Evolutionary conservation across 1,284 basidiomycete genomes (phyloP), one percentile per base, ranked within the genome.

Genomic region (Neolentinus lepideus): DNA sequence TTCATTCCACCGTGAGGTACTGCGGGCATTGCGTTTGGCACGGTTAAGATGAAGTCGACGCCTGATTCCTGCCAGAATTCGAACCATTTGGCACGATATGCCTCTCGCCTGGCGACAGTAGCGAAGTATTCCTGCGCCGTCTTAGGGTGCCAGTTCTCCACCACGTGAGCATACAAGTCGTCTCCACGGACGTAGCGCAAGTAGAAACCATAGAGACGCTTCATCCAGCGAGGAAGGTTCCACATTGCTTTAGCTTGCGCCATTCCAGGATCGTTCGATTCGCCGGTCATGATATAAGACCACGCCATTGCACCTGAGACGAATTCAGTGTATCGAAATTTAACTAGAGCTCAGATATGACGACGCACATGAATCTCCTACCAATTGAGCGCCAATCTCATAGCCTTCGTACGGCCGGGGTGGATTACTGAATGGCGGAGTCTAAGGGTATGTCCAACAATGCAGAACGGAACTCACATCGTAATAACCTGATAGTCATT

Each of bases 31-130:
- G 79, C 77, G 61, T 83, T 81, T 3, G 81, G 78, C 10, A 81
- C 81, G 2, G 79, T 81, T 51, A 88, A 67, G 26, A 88, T 66
- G 57, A 81, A 81, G 67, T 88, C 84, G 27, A 85, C 69, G 3
- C 71, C 71, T 19, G 75, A 61, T 38, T 74, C 71, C 52, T 80
- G 72, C 83, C 83, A 85, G 36, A 78, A 75, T 55, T 74, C 70
- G 59, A 74, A 71, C 75, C 78, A 80, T 33, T 64, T 60, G 19
- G 63, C 62, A 1, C 69, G 67, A 54, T 76, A 83, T 3, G 64
- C 63, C 53, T 81, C 72, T 1, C 79, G 71, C 59, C 69, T 60
- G 10, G 68, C 70, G 2, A 75, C 70, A 59, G 77, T 76, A 11
- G 68, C 59, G 66, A 74, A 78, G 35, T 73, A 73, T 54, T 81